Percentiles rank a stretch among this genome's conserved stretches.
phyloP scores from a whole-genome alignment of 345 rosid genomes.

The Populus pruinosa region DNA sequence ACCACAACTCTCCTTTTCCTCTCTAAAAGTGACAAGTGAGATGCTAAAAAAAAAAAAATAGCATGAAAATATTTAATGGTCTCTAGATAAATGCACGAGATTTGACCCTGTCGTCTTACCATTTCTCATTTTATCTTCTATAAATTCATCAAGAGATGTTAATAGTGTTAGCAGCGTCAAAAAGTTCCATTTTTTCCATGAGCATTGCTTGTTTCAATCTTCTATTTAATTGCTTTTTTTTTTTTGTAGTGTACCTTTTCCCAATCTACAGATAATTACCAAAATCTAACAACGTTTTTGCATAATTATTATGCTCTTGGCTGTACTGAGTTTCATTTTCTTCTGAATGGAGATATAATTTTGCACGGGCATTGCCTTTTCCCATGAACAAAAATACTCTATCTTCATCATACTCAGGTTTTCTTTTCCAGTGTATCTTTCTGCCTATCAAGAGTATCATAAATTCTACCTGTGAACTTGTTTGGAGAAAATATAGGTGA shows the following conservation, averaged over 20 bases:
- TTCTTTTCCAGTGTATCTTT: background rate
- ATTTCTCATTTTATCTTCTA: background rate
- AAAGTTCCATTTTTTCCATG: background rate
- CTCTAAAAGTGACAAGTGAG: background rate
- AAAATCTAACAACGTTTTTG: background rate
- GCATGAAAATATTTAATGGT: background rate
- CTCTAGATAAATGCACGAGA: background rate
- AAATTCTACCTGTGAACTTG: background rate
- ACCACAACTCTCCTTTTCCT: background rate
- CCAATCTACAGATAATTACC: background rate
- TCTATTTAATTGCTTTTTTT: background rate
- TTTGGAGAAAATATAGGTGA: slow-evolving; percentile 62
- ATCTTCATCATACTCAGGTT: background rate
- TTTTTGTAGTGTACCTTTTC: background rate
- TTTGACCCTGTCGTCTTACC: background rate
- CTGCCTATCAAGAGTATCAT: background rate
- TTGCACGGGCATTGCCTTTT: background rate
- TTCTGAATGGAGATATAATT: background rate
- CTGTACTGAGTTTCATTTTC: background rate
- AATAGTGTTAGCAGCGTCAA: background rate
- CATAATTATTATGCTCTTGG: background rate
- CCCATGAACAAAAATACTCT: background rate
- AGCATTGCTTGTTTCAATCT: background rate
- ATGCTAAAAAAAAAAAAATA: background rate
- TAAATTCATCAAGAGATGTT: background rate